Evolutionary conservation across 352 stramenopile species (phyloP), one percentile per base, ranked within the genome.

Genomic region (Elongisporangium prolatum): DNA sequence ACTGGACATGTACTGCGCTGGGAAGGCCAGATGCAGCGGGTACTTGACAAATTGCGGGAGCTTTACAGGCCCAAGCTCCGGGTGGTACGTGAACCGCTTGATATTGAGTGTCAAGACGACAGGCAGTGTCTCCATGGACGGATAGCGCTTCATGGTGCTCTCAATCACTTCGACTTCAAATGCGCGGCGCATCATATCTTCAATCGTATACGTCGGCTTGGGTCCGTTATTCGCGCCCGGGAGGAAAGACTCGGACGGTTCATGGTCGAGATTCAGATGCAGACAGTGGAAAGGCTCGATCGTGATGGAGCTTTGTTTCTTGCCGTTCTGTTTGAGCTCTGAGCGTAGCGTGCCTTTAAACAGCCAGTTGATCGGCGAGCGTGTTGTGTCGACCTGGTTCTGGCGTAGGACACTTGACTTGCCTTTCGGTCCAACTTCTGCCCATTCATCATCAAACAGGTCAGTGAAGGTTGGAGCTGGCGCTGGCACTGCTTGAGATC

Each of bases 221-320:
- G 71, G 34, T n/a, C 71, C 24, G 2, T 73, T 68, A 47, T 86
- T 84, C 37, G 65, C 67, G 0, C 64, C 68, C 3, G 71, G 69
- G 6, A 72, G 56, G 37, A 79, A 79, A 2, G 58, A 60, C 16
- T 66, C 54, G 4, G n/a, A 18, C 34, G 63, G 51, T 49, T 92
- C 75, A 56, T 83, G 77, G 22, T 91, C 80, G 14, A 94, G 67
- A 48, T 89, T 91, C 60, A 94, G 61, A 48, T 94, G 83, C 37
- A 94, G 68, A 58, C 83, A 94, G 59, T 94, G 83, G 55, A 94
- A 94, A n/a, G 85, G 81, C 59, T 94, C 85, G 28, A 94, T 87
- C 14, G 83, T 94, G 51, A 91, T 91, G 14, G 82, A 91, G 55
- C 77, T 89, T 48, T 91, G 77, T 47, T 82, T 84, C 61, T 84